Conservation (phyloP, 352 stramenopile species). For the Phytophthora chlamydospora region DNA sequence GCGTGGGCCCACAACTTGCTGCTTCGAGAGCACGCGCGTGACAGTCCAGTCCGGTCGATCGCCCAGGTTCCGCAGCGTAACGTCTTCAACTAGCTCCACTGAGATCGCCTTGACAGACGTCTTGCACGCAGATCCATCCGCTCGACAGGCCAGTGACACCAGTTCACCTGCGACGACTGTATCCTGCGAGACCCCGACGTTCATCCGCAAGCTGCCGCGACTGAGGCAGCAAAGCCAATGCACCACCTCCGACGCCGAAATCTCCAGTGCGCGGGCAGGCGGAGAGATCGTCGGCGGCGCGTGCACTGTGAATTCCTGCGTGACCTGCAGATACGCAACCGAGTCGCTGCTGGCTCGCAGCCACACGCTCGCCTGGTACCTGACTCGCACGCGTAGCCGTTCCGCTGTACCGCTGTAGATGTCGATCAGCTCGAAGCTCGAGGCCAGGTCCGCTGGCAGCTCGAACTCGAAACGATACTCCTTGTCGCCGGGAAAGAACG, state of each 20-base stretch:
- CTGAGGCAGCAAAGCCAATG: constrained; percentile 43
- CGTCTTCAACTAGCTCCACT: constrained; percentile 36
- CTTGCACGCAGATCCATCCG: constrained; percentile 31
- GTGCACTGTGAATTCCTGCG: constrained; percentile 38
- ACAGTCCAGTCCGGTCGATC: constrained; percentile 17
- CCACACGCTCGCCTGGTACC: constrained; percentile 40
- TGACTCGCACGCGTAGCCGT: constrained; percentile 36
- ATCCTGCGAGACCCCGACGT: constrained; percentile 26
- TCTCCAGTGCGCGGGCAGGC: constrained; percentile 32
- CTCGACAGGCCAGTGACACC: constrained; percentile 25
- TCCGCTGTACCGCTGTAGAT: constrained; percentile 37
- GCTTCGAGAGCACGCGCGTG: constrained; percentile 32
- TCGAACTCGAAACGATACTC: constrained; percentile 31
- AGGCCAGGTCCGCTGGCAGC: constrained; percentile 25
- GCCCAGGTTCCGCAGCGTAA: constrained; percentile 27
- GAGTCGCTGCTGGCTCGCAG: constrained; percentile 33
- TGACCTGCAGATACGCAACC: constrained; percentile 34
- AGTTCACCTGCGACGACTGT: constrained; percentile 24
- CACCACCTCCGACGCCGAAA: constrained; percentile 28
- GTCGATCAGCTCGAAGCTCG: constrained; percentile 38
- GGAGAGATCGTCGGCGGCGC: constrained; percentile 23
- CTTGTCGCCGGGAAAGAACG: constrained; percentile 25
- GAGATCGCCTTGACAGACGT: constrained; percentile 24
- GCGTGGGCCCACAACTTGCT: constrained; percentile 15
- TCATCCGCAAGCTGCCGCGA: constrained; percentile 33